These are phyloP conservation scores for Diospyros kaki DNA, from an alignment of 148 eudicot species.

Conservation along the genomic window DNA sequence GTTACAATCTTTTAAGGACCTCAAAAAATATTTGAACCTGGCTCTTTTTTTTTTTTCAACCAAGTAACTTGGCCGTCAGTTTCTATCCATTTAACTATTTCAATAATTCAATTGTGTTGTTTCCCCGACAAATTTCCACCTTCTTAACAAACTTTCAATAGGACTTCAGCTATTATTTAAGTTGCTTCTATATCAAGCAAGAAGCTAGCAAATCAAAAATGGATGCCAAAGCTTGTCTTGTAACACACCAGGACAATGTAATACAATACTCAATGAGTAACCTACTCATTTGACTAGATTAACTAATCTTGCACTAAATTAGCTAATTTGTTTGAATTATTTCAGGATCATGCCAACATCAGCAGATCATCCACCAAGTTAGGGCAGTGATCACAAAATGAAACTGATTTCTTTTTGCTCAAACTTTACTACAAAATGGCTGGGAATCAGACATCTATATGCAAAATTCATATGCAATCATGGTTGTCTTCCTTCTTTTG, in stretches of 20 bases:
- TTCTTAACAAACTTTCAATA: not conserved
- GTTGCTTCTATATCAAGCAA: not conserved
- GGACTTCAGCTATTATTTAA: not conserved
- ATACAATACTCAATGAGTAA: not conserved
- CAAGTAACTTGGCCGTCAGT: not conserved
- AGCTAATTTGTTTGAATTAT: not conserved
- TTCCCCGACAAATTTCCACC: not conserved
- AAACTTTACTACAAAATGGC: not conserved
- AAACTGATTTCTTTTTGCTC: not conserved
- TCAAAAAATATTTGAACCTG: not conserved
- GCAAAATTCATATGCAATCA: too few species aligned
- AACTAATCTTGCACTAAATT: not conserved
- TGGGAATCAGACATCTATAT: too few species aligned
- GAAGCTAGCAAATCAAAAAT: slow-evolving; percentile 2
- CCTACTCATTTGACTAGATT: slow-evolving; percentile 1
- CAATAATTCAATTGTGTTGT: not conserved
- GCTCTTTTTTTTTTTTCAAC: not conserved
- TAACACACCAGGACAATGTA: not conserved
- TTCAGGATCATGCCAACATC: not conserved
- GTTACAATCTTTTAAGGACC: not conserved
- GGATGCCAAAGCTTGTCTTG: not conserved
- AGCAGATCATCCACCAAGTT: slow-evolving; percentile 1
- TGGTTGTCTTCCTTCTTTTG: not conserved
- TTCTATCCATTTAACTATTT: too few species aligned
- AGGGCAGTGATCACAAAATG: not conserved